phyloP scores from a whole-genome alignment of 2,329 filamentous ascomycete genomes.

The Alternaria longipes region DNA sequence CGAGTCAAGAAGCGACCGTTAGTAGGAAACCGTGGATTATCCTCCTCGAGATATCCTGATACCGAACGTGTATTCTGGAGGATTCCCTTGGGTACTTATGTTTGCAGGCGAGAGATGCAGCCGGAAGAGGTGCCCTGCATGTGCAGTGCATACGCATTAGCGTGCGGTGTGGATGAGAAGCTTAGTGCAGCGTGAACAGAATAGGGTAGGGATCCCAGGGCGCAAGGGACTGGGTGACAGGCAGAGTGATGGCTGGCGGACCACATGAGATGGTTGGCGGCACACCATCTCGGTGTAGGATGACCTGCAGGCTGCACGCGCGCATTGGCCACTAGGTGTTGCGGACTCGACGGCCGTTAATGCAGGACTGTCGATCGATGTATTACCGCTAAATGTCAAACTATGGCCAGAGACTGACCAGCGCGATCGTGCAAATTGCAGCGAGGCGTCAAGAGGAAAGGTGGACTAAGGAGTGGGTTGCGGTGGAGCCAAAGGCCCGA shows the following conservation, averaged over 20 bases:
- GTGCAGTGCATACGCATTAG: constrained; percentile 42
- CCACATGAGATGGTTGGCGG: constrained; percentile 34
- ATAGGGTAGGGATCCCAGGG: constrained; percentile 42
- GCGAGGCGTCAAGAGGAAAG: constrained; percentile 13
- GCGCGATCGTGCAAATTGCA: constrained; percentile 28
- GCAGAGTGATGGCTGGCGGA: constrained; percentile 38
- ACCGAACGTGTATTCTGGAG: constrained; percentile 27
- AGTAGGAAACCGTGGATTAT: constrained; percentile 23
- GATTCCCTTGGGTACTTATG: constrained; percentile 43
- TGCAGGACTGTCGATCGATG: constrained; percentile 47
- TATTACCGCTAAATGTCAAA: constrained; percentile 23
- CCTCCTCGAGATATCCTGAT: constrained; percentile 36
- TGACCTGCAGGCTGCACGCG: constrained; percentile 42
- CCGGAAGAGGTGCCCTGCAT: constrained; percentile 30
- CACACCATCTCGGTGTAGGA: constrained; percentile 34
- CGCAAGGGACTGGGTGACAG: constrained; percentile 44
- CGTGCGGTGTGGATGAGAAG: constrained; percentile 47
- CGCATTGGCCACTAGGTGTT: constrained; percentile 38
- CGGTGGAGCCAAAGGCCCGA: constrained; percentile 21
- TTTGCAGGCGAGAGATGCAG: constrained; percentile 25
- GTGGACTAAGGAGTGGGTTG: background rate
- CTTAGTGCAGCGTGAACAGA: constrained; percentile 46
- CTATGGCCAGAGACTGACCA: constrained; percentile 23
- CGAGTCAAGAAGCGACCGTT: constrained; percentile 27
- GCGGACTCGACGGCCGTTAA: constrained; percentile 38